Base-by-base conservation (phyloP, 2,329 filamentous ascomycete species). In the Colletotrichum camelliae region DNA sequence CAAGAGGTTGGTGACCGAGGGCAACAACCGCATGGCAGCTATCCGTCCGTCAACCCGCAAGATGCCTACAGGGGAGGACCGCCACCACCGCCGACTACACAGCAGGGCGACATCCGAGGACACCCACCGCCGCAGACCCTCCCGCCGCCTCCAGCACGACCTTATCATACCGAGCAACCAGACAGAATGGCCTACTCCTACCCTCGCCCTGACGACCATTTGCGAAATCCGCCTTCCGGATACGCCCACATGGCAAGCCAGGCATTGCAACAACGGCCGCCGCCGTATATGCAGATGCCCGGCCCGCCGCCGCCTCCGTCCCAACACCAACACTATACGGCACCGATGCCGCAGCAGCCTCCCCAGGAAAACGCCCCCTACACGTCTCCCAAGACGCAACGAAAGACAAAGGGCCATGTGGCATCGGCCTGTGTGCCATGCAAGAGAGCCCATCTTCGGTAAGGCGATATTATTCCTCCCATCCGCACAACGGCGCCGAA, bases 391-490 rank as follows among this genome's bases (percentile, higher is more conserved):
- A 93, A 92, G 79, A 87, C 90, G 8, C 91, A 92, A 77, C 88
- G 92, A 78, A 94, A 93, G 83, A 93, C 93, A 7, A 95, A 95
- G 82, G 94, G 94, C 16, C 95, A 97, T 86, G 95, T 96, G 69
- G 94, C 94, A 67, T 96, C 94, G 43, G 95, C 95, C 31, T 97
- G 95, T 82, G 93, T 96, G 79, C 95, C 95, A 76, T 97, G 95
- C 86, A 96, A 96, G 83, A 93, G 92, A 83, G 95, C 95, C 48
- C 95, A 97, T 89, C 89, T 97, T 78, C 89, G 92, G 91, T 93
- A 85, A 82, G 87, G 79, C 74, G n/a, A 52, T 24, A 39, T 35
- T 57, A 7, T 65, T 62, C 4, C 68, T n/a, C 16, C 62, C 57
- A 52, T 21, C 16, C 43, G 27, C n/a, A 27, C 24, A 27, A 48